phyloP scores from a whole-genome alignment of 371 early-diverging fungal genomes.

The Rhizopus delemar region DNA sequence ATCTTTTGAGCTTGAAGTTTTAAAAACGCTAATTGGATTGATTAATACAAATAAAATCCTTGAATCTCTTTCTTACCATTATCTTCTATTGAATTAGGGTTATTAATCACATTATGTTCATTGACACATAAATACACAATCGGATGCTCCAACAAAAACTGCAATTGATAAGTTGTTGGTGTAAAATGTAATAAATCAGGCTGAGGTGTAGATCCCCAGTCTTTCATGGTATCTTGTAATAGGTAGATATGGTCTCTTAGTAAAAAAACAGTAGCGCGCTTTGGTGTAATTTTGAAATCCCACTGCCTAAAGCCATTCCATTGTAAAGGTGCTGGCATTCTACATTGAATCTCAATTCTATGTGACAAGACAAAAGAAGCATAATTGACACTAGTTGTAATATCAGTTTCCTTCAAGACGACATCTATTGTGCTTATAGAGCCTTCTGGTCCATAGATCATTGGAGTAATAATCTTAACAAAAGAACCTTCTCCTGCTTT shows the following conservation, averaged over 20 bases:
- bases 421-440: slow-evolving; percentile 55
- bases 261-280: slow-evolving; percentile 55
- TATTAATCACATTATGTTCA: slow-evolving; percentile 81
- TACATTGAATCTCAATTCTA: slow-evolving; percentile 56
- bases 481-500: slow-evolving; percentile 60
- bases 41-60: slow-evolving; percentile 1
- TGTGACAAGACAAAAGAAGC: slow-evolving; percentile 59
- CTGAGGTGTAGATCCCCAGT: slow-evolving; percentile 67
- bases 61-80: slow-evolving; percentile 60
- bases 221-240: slow-evolving; percentile 73
- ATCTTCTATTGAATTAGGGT: slow-evolving; percentile 70
- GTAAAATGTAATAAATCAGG: slow-evolving; percentile 67
- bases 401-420: slow-evolving; percentile 49
- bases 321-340: slow-evolving; percentile 67
- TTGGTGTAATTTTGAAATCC: slow-evolving; percentile 56
- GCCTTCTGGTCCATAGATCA: slow-evolving; percentile 57
- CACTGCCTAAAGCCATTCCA: slow-evolving; percentile 80
- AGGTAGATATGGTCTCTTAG: slow-evolving; percentile 85
- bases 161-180: slow-evolving; percentile 67
- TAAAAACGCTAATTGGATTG: slow-evolving; percentile 55
- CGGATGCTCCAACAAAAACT: slow-evolving; percentile 56
- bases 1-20: slow-evolving; percentile 53
- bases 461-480: slow-evolving; percentile 64
- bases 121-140: slow-evolving; percentile 73
- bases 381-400: slow-evolving; percentile 75